Base-by-base conservation (phyloP, 495 filamentous ascomycete species). In the Friedmanniomyces simplex region DNA sequence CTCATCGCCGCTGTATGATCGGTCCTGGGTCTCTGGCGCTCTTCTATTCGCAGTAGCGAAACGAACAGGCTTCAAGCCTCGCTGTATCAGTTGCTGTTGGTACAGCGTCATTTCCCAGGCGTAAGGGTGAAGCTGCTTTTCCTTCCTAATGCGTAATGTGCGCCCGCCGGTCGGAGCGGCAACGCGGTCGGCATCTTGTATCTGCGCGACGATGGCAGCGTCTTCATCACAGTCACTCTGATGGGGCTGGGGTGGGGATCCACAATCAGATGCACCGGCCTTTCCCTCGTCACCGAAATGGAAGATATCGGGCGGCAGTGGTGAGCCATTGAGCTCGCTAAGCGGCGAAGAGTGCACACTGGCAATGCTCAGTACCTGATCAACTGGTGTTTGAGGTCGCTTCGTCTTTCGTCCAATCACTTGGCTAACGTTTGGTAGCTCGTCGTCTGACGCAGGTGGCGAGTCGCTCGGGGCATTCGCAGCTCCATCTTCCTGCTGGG, bases 61-160 rank as follows among this genome's bases (percentile, higher is more conserved):
- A 52, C 32, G 51, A 46, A 72, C 52, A 12, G 71, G 69, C 28
- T 56, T 62, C 20, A 72, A 37, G 12, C 71, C 71, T 24, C 69
- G 59, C 12, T 60, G 55, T 58, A 56, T 54, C 36, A 58, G 64
- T 39, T 66, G 64, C 41, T 59, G 55, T 21, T 66, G 64, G 61
- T 70, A 69, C 47, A 59, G 46, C 26, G 66, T 65, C 21, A 53
- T 57, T 24, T 73, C 71, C 18, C 69, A 60, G 1, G 64, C 51
- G 49, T 71, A 73, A 25, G 71, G 71, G 57, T 73, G 67, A 20
- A 73, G 59, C 48, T 73, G 71, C 26, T 70, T 71, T 16, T 66
- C 59, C 6, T 63, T 71, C 2, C 71, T 41, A 16, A 50, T 49
- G 1, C 71, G 52, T 1, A 73, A 54, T 24, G 47, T 64, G 18